Conservation (phyloP, 1,284 basidiomycete species). For the Tilletia horrida region DNA sequence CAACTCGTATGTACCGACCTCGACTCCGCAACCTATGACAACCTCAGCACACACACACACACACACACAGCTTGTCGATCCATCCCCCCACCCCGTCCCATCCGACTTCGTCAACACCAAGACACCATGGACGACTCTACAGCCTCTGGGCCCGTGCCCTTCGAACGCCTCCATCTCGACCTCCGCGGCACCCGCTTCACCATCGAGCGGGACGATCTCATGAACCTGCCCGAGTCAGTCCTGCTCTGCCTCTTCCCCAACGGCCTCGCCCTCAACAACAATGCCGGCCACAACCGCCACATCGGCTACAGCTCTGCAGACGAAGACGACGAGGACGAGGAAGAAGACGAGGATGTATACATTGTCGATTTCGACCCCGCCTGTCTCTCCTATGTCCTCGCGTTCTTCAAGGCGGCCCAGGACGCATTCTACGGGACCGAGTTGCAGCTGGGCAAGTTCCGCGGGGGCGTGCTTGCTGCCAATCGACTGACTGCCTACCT, state of each 20-base stretch:
- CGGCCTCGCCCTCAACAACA: conserved; percentile 83
- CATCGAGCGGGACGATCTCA: conserved; percentile 94
- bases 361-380: conserved; percentile 96
- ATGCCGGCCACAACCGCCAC: conserved; percentile 56
- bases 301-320: conserved; percentile 56
- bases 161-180: conserved; percentile 84
- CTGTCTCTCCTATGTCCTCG: conserved; percentile 87
- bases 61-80: neutral
- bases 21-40: neutral
- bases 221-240: conserved; percentile 96
- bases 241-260: conserved; percentile 95
- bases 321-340: conserved; percentile 64
- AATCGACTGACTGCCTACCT: conserved; percentile 13
- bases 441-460: conserved; percentile 71
- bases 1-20: too few relatives aligned
- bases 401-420: conserved; percentile 82
- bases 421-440: conserved; percentile 87
- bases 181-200: conserved; percentile 85
- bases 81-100: neutral
- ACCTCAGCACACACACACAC: neutral
- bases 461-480: neutral
- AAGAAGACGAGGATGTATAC: conserved; percentile 88
- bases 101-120: neutral
- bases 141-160: conserved; percentile 4
- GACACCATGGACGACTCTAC: conserved; percentile 11